Conservation (phyloP, 306 rosid species). For the Cicer bijugum region DNA sequence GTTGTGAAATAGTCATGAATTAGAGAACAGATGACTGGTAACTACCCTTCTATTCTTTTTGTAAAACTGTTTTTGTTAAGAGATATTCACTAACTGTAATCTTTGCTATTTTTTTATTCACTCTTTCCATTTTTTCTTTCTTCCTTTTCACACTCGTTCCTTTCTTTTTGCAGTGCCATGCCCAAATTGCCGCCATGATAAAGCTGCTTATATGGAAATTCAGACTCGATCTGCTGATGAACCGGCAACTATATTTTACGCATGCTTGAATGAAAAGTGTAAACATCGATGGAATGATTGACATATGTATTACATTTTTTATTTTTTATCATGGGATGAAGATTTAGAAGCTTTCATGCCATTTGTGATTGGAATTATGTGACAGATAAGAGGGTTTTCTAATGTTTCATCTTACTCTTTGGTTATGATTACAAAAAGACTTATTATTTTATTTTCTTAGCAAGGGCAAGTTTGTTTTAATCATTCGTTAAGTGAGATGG, state of each 20-base stretch:
- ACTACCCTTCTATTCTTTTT: background rate
- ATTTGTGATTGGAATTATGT: background rate
- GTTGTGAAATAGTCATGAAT: background rate
- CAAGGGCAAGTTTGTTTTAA: background rate
- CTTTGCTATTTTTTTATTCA: background rate
- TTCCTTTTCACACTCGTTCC: background rate
- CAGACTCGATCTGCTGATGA: slow-evolving; percentile 78
- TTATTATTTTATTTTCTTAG: background rate
- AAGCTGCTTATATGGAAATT: slow-evolving; percentile 54
- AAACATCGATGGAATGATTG: slow-evolving; percentile 55
- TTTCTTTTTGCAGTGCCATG: slow-evolving; percentile 53
- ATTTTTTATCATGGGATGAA: background rate
- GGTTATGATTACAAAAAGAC: background rate
- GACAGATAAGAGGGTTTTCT: slow-evolving; percentile 9
- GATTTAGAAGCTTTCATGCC: background rate
- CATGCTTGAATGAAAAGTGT: slow-evolving; percentile 60
- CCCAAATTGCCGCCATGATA: slow-evolving; percentile 56
- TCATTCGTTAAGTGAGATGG: slow-evolving; percentile 3
- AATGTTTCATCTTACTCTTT: too few relatives aligned
- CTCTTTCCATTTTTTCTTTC: background rate
- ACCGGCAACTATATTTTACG: slow-evolving; percentile 64
- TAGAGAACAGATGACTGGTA: background rate
- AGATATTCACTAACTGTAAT: background rate
- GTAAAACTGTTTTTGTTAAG: background rate
- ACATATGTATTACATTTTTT: background rate